Base-by-base conservation (phyloP, 139 green algal genomes). In the Chlorella sp. region DNA sequence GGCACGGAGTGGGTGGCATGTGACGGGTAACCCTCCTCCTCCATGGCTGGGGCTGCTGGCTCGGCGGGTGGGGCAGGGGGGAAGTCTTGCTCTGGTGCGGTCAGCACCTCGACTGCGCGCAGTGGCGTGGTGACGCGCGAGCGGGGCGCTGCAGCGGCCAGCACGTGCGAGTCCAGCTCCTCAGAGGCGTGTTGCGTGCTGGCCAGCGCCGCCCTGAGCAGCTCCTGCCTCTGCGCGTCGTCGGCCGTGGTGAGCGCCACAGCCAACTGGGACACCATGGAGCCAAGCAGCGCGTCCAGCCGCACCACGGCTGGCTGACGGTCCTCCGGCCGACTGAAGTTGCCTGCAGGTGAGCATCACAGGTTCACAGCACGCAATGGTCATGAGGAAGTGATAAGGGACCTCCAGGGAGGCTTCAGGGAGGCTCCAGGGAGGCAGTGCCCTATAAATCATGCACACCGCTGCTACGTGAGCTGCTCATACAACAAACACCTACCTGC, bases 251-350 rank as follows among this genome's bases (percentile, higher is more conserved):
- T 34, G 2, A 83, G 73, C 0, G 73, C 64, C 22, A 63, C 63
- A 20, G 30, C 55, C 10, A 79, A 17, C 34, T 66, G 31, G 4
- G 78, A 67, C 2, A 83, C 42, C 10, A 74, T 55, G 17, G 2
- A 23, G 29, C 78, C 78, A 10, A 83, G 17, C 23, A 83, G 70
- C 22, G 70, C 73, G 66, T 83, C 78, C 51, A 83, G 27, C 26
- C 70, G 68, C 22, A 76, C 2, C 3, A 61, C 49, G 3, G 60
- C 70, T 24, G 23, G 26, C 5, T 51, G 67, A 2, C 36, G 50
- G 10, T 74, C 65, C 65, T 83, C 74, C 4, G 78, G 78, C 31
- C 77, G 73, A 1, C 27, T 36, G 35, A 34, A 49, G 26, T 20
- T 26, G 33, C 3, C 35, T 29, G 61, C n/a, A n/a, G n/a, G n/a